Evolutionary conservation across 257 asterid genomes (phyloP).

Genomic region (Ilex asprella): DNA sequence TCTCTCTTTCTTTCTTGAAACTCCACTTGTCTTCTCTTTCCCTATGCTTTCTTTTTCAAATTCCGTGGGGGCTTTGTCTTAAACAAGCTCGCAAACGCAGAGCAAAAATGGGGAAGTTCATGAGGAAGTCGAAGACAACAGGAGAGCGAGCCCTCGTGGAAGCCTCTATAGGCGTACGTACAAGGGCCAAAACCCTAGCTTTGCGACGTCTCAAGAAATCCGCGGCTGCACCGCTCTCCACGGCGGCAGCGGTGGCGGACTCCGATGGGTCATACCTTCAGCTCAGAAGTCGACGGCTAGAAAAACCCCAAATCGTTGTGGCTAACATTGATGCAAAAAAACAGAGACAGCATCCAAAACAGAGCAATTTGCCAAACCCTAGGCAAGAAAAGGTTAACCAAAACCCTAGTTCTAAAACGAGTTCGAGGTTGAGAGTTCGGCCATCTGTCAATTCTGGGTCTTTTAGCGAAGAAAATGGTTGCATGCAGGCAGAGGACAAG

Average conservation of each 20-base stretch:
- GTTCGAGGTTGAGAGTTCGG: neutral
- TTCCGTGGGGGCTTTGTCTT: conserved; percentile 1
- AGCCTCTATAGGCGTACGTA: conserved; percentile 23
- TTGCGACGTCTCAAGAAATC: conserved; percentile 22
- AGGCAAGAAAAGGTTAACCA: neutral
- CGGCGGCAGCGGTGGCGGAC: conserved; percentile 3
- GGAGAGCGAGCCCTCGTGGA: conserved; percentile 22
- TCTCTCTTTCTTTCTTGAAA: neutral
- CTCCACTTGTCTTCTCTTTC: neutral
- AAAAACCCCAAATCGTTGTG: conserved; percentile 15
- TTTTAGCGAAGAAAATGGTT: neutral
- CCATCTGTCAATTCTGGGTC: neutral
- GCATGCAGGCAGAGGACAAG: conserved; percentile 2
- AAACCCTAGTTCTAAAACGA: neutral
- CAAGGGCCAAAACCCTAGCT: conserved; percentile 34
- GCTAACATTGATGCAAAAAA: conserved; percentile 3
- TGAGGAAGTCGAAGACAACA: conserved; percentile 21
- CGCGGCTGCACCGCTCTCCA: neutral
- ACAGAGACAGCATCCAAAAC: conserved; percentile 14
- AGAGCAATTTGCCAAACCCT: conserved; percentile 4
- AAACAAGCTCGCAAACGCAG: neutral
- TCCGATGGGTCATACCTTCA: conserved; percentile 24
- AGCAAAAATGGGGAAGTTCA: conserved; percentile 25
- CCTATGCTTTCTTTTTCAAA: neutral
- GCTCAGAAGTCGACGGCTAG: conserved; percentile 24